phyloP scores from a whole-genome alignment of 345 rosid species.

The Melaleuca alternifolia region DNA sequence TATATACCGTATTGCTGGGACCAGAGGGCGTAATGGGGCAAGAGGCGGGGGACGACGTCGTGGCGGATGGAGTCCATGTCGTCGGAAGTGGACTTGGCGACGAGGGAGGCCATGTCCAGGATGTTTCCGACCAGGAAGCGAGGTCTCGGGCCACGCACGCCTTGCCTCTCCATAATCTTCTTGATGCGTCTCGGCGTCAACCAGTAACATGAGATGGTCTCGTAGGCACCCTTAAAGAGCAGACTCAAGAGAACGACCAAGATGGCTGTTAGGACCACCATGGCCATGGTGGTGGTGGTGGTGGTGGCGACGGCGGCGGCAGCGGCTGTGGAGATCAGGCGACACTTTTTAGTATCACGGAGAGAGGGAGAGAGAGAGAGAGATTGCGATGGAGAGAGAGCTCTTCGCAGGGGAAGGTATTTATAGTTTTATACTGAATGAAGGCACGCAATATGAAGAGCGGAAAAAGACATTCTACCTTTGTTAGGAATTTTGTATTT shows the following conservation, averaged over 20 bases:
- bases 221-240: constrained; percentile 29
- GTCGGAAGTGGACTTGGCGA: constrained; percentile 46
- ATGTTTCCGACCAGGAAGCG: constrained; percentile 71
- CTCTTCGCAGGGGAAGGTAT: background rate
- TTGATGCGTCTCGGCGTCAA: constrained; percentile 70
- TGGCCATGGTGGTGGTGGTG: background rate
- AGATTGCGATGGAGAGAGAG: background rate
- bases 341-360: background rate
- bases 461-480: background rate
- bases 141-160: constrained; percentile 80
- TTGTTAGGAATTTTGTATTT: background rate
- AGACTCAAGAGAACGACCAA: constrained; percentile 17
- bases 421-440: background rate
- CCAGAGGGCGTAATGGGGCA: constrained; percentile 84
- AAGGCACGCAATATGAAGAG: background rate
- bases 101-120: constrained; percentile 46
- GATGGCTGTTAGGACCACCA: constrained; percentile 8
- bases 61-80: constrained; percentile 58
- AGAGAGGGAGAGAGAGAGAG: background rate
- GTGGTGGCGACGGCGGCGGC: background rate
- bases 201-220: constrained; percentile 52
- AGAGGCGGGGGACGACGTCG: constrained; percentile 63
- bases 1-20: constrained; percentile 58
- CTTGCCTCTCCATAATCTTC: constrained; percentile 70
- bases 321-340: background rate